Evolutionary conservation across 2,329 filamentous ascomycete genomes (phyloP).

Genomic region (Ascochyta fabae): DNA sequence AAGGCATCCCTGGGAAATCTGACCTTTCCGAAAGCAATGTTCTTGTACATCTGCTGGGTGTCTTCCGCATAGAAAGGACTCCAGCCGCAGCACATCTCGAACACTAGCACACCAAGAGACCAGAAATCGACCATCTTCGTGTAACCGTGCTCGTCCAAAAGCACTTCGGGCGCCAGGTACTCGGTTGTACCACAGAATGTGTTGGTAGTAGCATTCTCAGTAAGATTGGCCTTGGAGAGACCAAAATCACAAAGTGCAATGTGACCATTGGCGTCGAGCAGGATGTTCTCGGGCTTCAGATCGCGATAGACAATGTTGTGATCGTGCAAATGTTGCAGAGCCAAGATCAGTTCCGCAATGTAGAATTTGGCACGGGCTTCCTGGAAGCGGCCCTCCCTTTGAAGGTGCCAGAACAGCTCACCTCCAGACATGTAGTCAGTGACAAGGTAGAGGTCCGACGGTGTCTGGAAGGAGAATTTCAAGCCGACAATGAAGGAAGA

Average conservation of each 20-base stretch:
- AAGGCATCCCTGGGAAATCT: constrained; percentile 94
- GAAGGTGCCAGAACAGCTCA: constrained; percentile 97
- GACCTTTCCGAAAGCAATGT: constrained; percentile 98
- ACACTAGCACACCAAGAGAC: constrained; percentile 96
- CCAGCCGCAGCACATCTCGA: constrained; percentile 99
- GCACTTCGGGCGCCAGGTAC: constrained; percentile 92
- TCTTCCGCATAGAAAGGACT: constrained; percentile 99
- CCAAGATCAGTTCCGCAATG: constrained; percentile 95
- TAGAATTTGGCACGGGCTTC: constrained; percentile 98
- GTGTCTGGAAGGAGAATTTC: constrained; percentile 98
- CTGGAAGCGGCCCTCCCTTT: constrained; percentile 94
- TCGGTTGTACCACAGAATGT: constrained; percentile 99
- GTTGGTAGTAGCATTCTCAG: constrained; percentile 97
- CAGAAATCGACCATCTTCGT: constrained; percentile 99
- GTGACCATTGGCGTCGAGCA: constrained; percentile 95
- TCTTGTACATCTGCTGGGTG: constrained; percentile 99
- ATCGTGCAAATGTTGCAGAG: constrained; percentile 91
- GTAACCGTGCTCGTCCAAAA: constrained; percentile 95
- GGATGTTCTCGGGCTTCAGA: constrained; percentile 95
- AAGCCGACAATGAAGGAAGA: constrained; percentile 97
- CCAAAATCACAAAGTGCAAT: constrained; percentile 98
- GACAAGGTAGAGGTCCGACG: constrained; percentile 95
- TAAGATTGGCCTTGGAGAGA: constrained; percentile 94
- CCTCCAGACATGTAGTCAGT: constrained; percentile 99
- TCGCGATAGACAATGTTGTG: constrained; percentile 99